phyloP scores from a whole-genome alignment of 1,284 basidiomycete genomes.

The Ustilago hordei region DNA sequence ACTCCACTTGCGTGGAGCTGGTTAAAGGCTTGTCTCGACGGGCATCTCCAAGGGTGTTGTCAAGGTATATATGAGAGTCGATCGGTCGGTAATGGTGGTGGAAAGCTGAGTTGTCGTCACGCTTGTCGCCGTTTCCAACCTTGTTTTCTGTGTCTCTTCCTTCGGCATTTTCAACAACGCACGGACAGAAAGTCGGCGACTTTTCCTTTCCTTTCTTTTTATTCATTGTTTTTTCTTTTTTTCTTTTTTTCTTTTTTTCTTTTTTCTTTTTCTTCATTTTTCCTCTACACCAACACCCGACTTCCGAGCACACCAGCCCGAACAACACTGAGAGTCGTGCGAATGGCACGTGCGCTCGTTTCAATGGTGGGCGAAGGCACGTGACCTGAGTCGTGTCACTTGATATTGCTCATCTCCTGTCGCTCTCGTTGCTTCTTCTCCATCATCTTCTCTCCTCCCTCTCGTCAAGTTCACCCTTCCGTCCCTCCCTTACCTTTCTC shows the following conservation, averaged over 20 bases:
- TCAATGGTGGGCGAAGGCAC: too few species aligned
- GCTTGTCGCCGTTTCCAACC: constrained; percentile 22
- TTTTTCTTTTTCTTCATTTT: neutral
- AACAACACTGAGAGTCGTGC: neutral
- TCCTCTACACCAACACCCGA: constrained; percentile 29
- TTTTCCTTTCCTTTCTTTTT: neutral
- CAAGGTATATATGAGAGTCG: neutral
- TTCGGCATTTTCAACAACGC: constrained; percentile 14
- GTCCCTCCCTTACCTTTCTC: too few species aligned
- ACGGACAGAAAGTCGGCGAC: constrained; percentile 16
- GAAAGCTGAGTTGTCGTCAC: constrained; percentile 7
- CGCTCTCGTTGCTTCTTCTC: too few species aligned
- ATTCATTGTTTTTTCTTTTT: constrained; percentile 1
- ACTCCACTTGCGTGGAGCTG: constrained; percentile 51
- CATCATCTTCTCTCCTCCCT: too few species aligned
- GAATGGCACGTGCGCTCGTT: too few species aligned
- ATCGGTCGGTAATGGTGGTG: neutral
- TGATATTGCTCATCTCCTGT: too few species aligned
- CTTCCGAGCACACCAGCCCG: constrained; percentile 17
- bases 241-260: neutral
- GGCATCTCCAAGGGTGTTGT: constrained; percentile 19
- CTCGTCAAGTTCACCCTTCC: too few species aligned
- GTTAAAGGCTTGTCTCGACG: constrained; percentile 26
- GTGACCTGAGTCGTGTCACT: too few species aligned
- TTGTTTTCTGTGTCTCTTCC: neutral